These are phyloP conservation scores for Penicillium psychrosexuale DNA, from an alignment of 2,329 filamentous ascomycete genomes.

Conservation along the genomic window DNA sequence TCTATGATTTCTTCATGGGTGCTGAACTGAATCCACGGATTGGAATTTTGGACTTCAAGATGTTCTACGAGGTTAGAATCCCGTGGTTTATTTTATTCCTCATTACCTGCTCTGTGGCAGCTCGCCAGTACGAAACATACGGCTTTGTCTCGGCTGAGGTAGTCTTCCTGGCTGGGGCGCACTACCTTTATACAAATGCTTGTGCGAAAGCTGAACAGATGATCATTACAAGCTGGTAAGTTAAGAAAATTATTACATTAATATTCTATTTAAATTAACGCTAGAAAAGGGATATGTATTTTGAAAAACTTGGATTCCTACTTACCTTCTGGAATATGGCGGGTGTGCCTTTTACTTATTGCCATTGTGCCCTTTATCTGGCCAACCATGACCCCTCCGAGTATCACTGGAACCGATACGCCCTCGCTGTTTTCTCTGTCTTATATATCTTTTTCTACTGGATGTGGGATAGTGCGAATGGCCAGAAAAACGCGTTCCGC, in stretches of 20 bases:
- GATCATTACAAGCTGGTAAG: slow-evolving; percentile 74
- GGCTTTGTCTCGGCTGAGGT: slow-evolving; percentile 85
- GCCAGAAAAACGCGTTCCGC: too few species aligned
- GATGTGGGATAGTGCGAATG: too few species aligned
- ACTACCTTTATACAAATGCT: slow-evolving; percentile 86
- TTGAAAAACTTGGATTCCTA: slow-evolving; percentile 96
- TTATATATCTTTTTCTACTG: too few species aligned
- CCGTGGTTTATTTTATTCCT: slow-evolving; percentile 89
- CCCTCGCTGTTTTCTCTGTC: too few species aligned
- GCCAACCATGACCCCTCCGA: too few species aligned
- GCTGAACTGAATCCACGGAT: slow-evolving; percentile 81
- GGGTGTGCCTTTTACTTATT: slow-evolving; percentile 70
- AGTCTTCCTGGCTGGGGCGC: slow-evolving; percentile 76
- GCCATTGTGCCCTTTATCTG: too few species aligned
- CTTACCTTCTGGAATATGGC: slow-evolving; percentile 96
- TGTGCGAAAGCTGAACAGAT: slow-evolving; percentile 88
- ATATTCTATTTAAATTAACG: background rate
- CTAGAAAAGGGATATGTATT: slow-evolving; percentile 71
- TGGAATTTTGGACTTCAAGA: slow-evolving; percentile 80
- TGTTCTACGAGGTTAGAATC: slow-evolving; percentile 90
- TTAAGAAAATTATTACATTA: too few species aligned
- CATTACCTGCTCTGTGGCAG: slow-evolving; percentile 57
- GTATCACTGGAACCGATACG: too few species aligned
- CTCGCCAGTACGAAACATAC: slow-evolving; percentile 78
- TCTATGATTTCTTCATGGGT: slow-evolving; percentile 91